Base-by-base conservation (phyloP, 768 basidiomycete genomes). In the Kwoniella sp. region DNA sequence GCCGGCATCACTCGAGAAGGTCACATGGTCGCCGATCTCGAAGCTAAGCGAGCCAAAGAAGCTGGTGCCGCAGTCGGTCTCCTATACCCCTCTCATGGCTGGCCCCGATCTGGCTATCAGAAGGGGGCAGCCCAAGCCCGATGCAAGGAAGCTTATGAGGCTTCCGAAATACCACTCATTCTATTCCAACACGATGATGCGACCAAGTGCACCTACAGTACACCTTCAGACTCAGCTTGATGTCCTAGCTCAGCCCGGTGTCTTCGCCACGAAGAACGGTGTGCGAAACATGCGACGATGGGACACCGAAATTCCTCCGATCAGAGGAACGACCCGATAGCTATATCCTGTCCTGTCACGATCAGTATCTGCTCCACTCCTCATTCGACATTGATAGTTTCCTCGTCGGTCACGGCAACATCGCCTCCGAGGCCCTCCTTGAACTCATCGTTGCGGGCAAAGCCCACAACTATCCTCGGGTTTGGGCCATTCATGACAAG, bases 71-170 rank as follows among this genome's bases (percentile, higher is more conserved):
- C 63, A 20, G 67, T 63, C 0, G 63, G 67, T 50, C 63, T 69
- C 17, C 29, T 61, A 17, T 69, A 69, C 31, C 67, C 67, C 2
- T 69, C 63, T 9, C 67, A 69, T 54, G 67, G 67, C 11, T 69
- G 67, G 63, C 37, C 65, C 4, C 41, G 67, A 47, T 69, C 65
- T 48, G 67, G 67, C 29, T 69, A 69, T 45, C 67, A 69, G 22
- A 53, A 63, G 29, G 67, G 67, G 12, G 67, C 67, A 5, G 63
- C 67, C 56, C 67, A 65, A 54, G 29, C 34, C 15, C 52, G 67
- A 28, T 69, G 61, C 38, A 51, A 61, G 48, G 55, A 37, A 2
- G 55, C 61, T 12, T 69, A 52, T n/a, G 58, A 69, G n/a, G 63
- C 59, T 26, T 61, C 58, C 20, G 38, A 47, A 11, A 54, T 69